Base-by-base conservation (phyloP, 441 rosid species). In the Pelargonium myrrhifolium region DNA sequence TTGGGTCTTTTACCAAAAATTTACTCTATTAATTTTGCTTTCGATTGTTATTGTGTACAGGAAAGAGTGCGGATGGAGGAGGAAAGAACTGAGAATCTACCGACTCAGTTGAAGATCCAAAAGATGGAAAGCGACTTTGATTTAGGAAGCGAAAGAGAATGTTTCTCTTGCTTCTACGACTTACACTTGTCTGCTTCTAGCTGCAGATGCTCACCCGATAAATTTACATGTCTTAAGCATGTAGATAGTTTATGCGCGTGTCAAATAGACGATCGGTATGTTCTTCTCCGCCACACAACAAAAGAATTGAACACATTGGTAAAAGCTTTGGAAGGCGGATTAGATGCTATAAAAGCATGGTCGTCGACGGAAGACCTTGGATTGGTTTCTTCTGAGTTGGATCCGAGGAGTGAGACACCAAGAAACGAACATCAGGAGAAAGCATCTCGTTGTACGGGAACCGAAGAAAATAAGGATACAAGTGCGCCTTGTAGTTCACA, bases 191-290 rank as follows among this genome's bases (percentile, higher is more conserved):
- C 97, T 7, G 92, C 96, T 37, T 88, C 61, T 3, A 62, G 61
- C 20, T 93, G 96, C 70, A 71, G 59, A 6, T 88, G 97, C 74
- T 88, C 86, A 22, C 72, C 81, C 20, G 80, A 77, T 56, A 81
- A 73, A 62, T 90, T 80, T 74, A 72, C 85, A 6, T 93, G 97
- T 59, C 78, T 85, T 68, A 76, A 63, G 65, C 96, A 93, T 74
- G 82, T 77, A 66, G 81, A 81, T 83, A 85, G 75, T 47, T 88
- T 87, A 42, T 93, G 98, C 71, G 75, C 80, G 11, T 93, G 98
- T 80, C 72, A 81, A 65, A 76, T 83, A 85, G 81, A 74, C 37
- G 77, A 68, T 45, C 86, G 73, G 81, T 81, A 78, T 61, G 83
- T 82, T 62, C 73, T 88, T 3, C 85, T 80, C 74, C 82, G 87